Conservation (phyloP, 768 basidiomycete species). For the Russula olivacea region DNA sequence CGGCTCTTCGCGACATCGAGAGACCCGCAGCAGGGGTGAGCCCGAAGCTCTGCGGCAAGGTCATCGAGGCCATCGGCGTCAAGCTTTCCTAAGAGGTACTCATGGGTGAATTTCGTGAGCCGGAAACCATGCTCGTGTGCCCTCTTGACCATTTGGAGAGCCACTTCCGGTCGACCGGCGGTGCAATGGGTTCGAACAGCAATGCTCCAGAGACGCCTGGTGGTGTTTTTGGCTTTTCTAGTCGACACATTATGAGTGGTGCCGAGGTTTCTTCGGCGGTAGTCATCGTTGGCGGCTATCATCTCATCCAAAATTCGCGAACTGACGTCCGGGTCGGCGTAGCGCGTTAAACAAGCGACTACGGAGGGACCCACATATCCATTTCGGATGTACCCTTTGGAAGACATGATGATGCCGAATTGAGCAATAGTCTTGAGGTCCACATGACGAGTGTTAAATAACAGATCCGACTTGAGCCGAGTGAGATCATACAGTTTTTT, state of each 20-base stretch:
- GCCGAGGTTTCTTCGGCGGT: neutral
- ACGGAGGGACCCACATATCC: conserved; percentile 13
- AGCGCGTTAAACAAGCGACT: conserved; percentile 41
- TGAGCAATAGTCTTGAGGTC: conserved; percentile 37
- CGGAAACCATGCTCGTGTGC: conserved; percentile 29
- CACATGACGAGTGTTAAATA: conserved; percentile 30
- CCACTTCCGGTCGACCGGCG: conserved; percentile 36
- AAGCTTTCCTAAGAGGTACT: conserved; percentile 31
- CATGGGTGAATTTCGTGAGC: conserved; percentile 37
- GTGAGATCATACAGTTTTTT: conserved; percentile 24
- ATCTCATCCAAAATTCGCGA: conserved; percentile 37
- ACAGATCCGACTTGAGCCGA: conserved; percentile 32
- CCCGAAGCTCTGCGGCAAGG: neutral
- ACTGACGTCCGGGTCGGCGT: conserved; percentile 34
- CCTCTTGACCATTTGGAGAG: conserved; percentile 42
- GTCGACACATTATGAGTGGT: neutral
- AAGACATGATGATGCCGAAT: conserved; percentile 41
- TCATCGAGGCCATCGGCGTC: conserved; percentile 15
- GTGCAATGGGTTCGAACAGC: conserved; percentile 40
- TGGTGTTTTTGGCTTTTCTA: conserved; percentile 6
- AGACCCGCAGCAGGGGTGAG: neutral
- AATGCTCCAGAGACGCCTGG: conserved; percentile 30
- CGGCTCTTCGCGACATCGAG: conserved; percentile 11
- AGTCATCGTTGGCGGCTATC: conserved; percentile 30
- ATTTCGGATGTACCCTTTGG: conserved; percentile 39